phyloP scores from a whole-genome alignment of 2,329 filamentous ascomycete species.

The Penicillium brevicompactum region DNA sequence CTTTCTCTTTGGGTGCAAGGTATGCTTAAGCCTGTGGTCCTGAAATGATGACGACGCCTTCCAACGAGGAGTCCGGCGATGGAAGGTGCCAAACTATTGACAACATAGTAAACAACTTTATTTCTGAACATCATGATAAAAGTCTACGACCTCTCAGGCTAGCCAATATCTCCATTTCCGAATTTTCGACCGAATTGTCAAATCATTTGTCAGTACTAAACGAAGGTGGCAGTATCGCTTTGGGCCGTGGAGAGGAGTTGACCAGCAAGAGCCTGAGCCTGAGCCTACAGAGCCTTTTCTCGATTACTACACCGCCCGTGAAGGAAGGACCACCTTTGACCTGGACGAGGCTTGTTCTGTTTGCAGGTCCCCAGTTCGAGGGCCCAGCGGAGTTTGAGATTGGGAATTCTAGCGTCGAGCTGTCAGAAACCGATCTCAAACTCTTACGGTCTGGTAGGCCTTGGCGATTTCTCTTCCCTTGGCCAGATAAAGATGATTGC shows the following conservation, averaged over 20 bases:
- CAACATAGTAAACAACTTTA: background rate
- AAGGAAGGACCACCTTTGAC: constrained; percentile 1
- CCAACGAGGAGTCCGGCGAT: background rate
- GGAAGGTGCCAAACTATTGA: background rate
- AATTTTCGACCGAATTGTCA: background rate
- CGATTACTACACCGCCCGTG: background rate
- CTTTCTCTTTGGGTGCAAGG: too few species aligned
- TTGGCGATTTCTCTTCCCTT: too few species aligned
- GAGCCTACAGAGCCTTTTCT: constrained; percentile 1
- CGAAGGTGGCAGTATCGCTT: constrained; percentile 4
- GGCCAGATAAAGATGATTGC: background rate
- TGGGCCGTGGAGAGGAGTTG: constrained; percentile 6
- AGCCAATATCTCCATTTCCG: background rate
- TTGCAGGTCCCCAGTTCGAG: constrained; percentile 2
- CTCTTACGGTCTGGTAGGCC: constrained; percentile 6
- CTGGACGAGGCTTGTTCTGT: constrained; percentile 1
- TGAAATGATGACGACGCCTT: too few species aligned
- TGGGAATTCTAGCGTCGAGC: constrained; percentile 2
- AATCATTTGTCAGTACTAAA: constrained; percentile 5
- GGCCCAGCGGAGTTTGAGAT: constrained; percentile 2
- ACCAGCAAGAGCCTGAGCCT: constrained; percentile 1
- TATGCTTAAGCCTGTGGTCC: too few species aligned
- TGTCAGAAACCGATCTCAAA: constrained; percentile 1
- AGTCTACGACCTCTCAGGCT: background rate
- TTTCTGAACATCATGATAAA: background rate